Evolutionary conservation across 2,329 filamentous ascomycete genomes (phyloP).

Genomic region (Rutstroemia sydowiana): DNA sequence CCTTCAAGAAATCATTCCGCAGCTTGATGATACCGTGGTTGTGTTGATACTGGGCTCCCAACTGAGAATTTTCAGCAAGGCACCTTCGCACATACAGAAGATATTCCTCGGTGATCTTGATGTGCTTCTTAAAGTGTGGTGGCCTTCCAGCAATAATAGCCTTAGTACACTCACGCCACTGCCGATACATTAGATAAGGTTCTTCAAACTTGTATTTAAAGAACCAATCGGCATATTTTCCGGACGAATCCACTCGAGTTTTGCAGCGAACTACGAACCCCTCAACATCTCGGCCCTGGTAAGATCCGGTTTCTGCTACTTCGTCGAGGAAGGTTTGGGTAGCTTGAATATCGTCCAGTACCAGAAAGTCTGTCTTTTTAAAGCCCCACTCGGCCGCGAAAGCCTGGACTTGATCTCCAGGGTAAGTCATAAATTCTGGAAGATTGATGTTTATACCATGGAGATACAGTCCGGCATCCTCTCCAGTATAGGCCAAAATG

Average conservation of each 20-base stretch:
- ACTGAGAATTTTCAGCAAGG: conserved; percentile 57
- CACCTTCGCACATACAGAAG: conserved; percentile 70
- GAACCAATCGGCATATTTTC: conserved; percentile 84
- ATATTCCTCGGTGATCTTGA: conserved; percentile 86
- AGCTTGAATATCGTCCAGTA: conserved; percentile 64
- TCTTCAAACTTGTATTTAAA: conserved; percentile 99
- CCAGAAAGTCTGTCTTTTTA: conserved; percentile 73
- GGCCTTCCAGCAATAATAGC: conserved; percentile 68
- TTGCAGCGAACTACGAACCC: conserved; percentile 94
- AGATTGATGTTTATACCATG: conserved; percentile 95
- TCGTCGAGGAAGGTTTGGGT: conserved; percentile 77
- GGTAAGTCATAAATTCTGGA: conserved; percentile 84
- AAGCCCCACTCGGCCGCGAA: conserved; percentile 95
- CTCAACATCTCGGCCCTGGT: conserved; percentile 87
- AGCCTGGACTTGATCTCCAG: conserved; percentile 71
- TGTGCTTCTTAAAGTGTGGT: conserved; percentile 79
- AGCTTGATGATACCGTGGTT: conserved; percentile 96
- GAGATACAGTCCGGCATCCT: conserved; percentile 83
- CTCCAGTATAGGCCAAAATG: conserved; percentile 78
- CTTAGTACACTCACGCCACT: conserved; percentile 97
- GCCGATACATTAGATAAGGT: conserved; percentile 95
- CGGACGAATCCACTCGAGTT: conserved; percentile 41
- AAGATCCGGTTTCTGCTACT: conserved; percentile 80
- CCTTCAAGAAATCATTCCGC: conserved; percentile 77
- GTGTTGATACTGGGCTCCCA: conserved; percentile 66